Base-by-base conservation (phyloP, 805 yeast genomes). In the Saccharomyces jurei region DNA sequence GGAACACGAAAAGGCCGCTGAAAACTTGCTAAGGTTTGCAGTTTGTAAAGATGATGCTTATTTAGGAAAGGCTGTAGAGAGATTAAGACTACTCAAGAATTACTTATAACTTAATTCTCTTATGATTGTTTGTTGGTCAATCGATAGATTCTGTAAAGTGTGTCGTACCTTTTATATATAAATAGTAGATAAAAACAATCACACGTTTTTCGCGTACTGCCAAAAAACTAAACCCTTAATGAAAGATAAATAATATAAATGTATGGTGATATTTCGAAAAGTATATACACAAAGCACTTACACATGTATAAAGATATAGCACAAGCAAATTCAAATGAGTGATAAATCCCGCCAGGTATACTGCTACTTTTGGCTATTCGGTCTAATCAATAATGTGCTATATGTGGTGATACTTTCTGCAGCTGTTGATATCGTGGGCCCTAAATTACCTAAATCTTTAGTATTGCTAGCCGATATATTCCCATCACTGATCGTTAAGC, bases 361-460 rank as follows among this genome's bases (percentile, higher is more conserved):
- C 62, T 48, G 68, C 0, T 75, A 87, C 11, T 91, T 91, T 67
- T 85, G 92, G 82, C 63, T 84, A 1, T 89, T 91, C 68, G 99
- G 98, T 0, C 78, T 92, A 10, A 74, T 90, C 41, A 92, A 92
- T 71, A 92, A 92, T 67, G 85, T 92, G 10, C 79, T 92, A 0
- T 92, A 91, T 71, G 97, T 92, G 31, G 92, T 92, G 14, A 91
- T 92, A 44, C 74, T 92, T 13, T 83, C 96, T 0, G 96, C 97
- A 0, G 98, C 98, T 1, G 81, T 89, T 31, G 99, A 92, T 66
- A 74, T 92, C 13, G 97, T 91, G 0, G 96, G 97, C 0, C 81
- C 89, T 0, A 61, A 75, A 6, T 79, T 86, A 0, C 97, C 99
- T 9, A 92, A 92, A 69, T 91, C 96, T 0, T 71, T 84, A 1